A percentile compares a stretch with the other conserved stretches of the same genome.
phyloP scores from a whole-genome alignment of 345 rosid species.

The Gynandropsis gynandra region DNA sequence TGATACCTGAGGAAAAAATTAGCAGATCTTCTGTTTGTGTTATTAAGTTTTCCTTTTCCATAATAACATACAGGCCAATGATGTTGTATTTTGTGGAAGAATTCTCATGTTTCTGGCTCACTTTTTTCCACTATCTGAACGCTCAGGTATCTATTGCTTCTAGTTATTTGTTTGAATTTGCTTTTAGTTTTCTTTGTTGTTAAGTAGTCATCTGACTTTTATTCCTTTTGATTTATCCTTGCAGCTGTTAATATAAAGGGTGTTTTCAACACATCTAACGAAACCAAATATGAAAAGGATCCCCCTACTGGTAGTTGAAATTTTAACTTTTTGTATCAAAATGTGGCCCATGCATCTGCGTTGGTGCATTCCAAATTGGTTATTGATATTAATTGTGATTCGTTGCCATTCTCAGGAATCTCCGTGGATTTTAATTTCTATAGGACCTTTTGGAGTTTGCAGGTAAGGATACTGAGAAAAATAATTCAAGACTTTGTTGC shows the following conservation, averaged over 20 bases:
- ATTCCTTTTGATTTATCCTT: constrained; percentile 23
- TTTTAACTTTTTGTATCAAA: constrained; percentile 3
- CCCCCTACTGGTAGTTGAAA: constrained; percentile 61
- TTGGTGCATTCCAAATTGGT: constrained; percentile 6
- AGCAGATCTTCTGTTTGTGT: constrained; percentile 7
- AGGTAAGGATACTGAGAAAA: constrained; percentile 39
- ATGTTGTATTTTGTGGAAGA: constrained; percentile 94
- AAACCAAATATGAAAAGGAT: constrained; percentile 85
- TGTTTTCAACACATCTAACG: constrained; percentile 93
- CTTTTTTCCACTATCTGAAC: constrained; percentile 90
- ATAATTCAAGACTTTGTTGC: constrained; percentile 15
- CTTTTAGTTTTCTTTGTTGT: constrained; percentile 12
- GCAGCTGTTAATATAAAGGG: constrained; percentile 99
- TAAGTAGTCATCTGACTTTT: constrained; percentile 8
- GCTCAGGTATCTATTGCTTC: constrained; percentile 57
- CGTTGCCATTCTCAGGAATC: constrained; percentile 45
- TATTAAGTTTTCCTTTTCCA: constrained; percentile 16
- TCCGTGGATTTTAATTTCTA: constrained; percentile 94
- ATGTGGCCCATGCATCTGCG: constrained; percentile 7
- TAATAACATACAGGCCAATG: constrained; percentile 64
- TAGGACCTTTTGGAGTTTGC: constrained; percentile 95
- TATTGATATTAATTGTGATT: constrained; percentile 15
- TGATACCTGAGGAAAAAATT: neutral
- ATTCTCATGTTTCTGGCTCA: constrained; percentile 97
- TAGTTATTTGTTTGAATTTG: neutral